Conservation (phyloP, 768 basidiomycete species). For the Lyophyllum shimeji region DNA sequence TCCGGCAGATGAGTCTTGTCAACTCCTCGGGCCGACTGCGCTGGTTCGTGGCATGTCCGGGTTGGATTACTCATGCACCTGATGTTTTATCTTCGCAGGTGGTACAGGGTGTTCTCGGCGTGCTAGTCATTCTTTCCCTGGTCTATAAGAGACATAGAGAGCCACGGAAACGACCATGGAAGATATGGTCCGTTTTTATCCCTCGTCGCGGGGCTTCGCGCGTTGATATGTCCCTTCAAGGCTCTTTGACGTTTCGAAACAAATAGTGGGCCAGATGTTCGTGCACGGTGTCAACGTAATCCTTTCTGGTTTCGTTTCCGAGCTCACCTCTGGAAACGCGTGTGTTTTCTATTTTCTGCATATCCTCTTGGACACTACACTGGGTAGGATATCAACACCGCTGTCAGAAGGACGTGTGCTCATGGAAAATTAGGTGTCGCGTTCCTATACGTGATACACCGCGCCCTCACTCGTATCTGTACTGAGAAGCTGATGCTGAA, state of each 20-base stretch:
- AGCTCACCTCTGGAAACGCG: slow-evolving; percentile 72
- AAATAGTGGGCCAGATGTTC: slow-evolving; percentile 83
- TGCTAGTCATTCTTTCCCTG: slow-evolving; percentile 84
- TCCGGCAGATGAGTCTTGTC: slow-evolving; percentile 52
- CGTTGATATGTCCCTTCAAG: slow-evolving; percentile 35
- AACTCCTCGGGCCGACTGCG: slow-evolving; percentile 51
- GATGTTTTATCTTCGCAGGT: slow-evolving; percentile 57
- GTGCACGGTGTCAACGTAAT: slow-evolving; percentile 79
- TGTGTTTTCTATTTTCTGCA: slow-evolving; percentile 94
- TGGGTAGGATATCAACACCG: slow-evolving; percentile 54
- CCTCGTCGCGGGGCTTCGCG: neutral
- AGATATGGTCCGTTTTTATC: slow-evolving; percentile 69
- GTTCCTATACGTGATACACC: slow-evolving; percentile 74
- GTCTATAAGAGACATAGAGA: slow-evolving; percentile 90
- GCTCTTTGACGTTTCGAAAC: slow-evolving; percentile 93
- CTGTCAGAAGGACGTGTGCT: neutral
- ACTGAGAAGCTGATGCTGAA: slow-evolving; percentile 63
- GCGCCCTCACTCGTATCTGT: slow-evolving; percentile 61
- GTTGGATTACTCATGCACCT: slow-evolving; percentile 48
- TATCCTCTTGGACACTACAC: slow-evolving; percentile 87
- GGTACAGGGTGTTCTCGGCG: slow-evolving; percentile 87
- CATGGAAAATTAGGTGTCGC: slow-evolving; percentile 61
- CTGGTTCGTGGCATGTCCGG: slow-evolving; percentile 34
- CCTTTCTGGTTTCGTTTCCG: slow-evolving; percentile 75
- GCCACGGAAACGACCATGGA: slow-evolving; percentile 83